phyloP scores from a whole-genome alignment of 1,284 basidiomycete genomes.

The Afroboletus lepidellus region DNA sequence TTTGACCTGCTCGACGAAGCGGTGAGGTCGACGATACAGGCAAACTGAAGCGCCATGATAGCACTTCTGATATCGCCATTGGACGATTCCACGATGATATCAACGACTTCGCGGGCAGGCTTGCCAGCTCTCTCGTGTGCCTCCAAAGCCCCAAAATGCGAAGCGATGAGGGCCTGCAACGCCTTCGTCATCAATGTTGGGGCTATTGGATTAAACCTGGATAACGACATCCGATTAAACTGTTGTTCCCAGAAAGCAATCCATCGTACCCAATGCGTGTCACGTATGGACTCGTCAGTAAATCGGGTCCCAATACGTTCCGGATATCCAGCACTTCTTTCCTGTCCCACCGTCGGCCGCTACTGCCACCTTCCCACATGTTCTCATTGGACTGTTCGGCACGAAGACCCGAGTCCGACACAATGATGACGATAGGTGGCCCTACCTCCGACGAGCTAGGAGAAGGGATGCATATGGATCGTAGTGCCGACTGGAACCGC shows the following conservation, averaged over 20 bases:
- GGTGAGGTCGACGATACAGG: constrained; percentile 46
- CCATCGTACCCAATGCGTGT: constrained; percentile 67
- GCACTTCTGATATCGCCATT: constrained; percentile 93
- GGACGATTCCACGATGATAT: constrained; percentile 74
- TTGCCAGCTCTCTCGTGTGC: constrained; percentile 12
- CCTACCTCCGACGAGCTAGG: constrained; percentile 30
- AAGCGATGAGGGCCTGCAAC: constrained; percentile 61
- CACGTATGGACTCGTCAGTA: constrained; percentile 65
- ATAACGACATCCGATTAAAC: constrained; percentile 3
- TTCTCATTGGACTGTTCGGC: constrained; percentile 65
- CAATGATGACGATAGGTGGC: constrained; percentile 77
- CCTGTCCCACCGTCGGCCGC: constrained; percentile 40
- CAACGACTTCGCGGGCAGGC: constrained; percentile 65
- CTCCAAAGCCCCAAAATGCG: constrained; percentile 39
- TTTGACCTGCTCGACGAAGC: constrained; percentile 17
- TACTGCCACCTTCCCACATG: constrained; percentile 38
- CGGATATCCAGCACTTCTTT: constrained; percentile 67
- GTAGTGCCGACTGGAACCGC: constrained; percentile 74
- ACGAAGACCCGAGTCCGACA: constrained; percentile 80
- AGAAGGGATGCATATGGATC: constrained; percentile 49
- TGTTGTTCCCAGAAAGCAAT: not conserved
- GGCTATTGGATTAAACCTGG: constrained; percentile 89
- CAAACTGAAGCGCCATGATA: constrained; percentile 89
- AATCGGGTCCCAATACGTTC: constrained; percentile 58
- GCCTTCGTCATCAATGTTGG: constrained; percentile 82